Base-by-base conservation (phyloP, 2,329 filamentous ascomycete genomes). In the Neonectria neomacrospora region DNA sequence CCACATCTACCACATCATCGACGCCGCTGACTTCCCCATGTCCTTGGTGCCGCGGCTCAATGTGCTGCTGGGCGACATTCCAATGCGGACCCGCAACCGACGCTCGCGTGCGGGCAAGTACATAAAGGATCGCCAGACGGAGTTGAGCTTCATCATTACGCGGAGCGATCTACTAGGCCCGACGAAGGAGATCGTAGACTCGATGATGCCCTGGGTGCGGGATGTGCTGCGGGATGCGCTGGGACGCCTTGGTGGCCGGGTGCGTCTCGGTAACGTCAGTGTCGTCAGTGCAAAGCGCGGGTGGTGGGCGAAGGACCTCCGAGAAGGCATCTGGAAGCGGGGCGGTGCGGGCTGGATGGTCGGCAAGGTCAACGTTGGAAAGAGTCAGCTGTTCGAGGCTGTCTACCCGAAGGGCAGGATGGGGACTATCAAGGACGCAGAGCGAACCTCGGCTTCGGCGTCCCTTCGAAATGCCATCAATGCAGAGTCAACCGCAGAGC, bases 281-380 rank as follows among this genome's bases (percentile, higher is more conserved):
- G 93, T 93, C 74, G 94, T 99, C 44, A 97, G 94, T 73, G 89
- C 95, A 10, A 91, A 91, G 74, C 85, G 92, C 62, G 86, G 87
- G 10, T 99, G 96, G 96, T 97, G 95, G 93, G 97, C 94, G 0
- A 91, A 87, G 68, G 83, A 91, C 53, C 81, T 99, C 58, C 97
- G 93, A 77, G 90, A 97, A 70, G 90, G 94, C 51, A 94, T 99
- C 50, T 94, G 89, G 85, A 81, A 89, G 45, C 87, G 92, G 52
- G 94, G 93, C 4, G 95, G 95, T 5, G 96, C 90, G 16, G 90
- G 92, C 16, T 99, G 96, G 95, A 90, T 99, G 83, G 91, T 99
- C 3, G 96, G 96, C n/a, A 98, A 97, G 78, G 93, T 94, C 66
- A 99, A 99, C 74, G 96, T 98, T 2, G 96, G 96, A 23, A 99